phyloP scores from a whole-genome alignment of 176 grass and related monocot genomes.

The Carex parvula region DNA sequence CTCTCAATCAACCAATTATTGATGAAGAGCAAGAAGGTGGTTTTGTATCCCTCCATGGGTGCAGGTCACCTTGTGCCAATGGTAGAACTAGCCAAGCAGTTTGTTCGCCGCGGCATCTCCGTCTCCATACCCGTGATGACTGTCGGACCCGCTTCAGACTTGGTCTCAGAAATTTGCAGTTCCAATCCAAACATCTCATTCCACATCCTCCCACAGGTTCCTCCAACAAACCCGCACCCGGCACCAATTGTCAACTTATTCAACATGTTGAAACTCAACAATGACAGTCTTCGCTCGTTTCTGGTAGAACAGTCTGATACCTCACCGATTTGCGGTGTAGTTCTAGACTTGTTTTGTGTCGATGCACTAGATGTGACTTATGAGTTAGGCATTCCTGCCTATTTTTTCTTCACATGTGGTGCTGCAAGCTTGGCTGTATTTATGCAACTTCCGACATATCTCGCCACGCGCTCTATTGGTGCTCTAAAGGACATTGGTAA shows the following conservation, averaged over 20 bases:
- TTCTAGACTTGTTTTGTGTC: slow-evolving; percentile 40
- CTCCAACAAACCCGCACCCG: not conserved
- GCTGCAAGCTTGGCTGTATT: slow-evolving; percentile 24
- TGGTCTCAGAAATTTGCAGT: slow-evolving; percentile 13
- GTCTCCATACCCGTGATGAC: slow-evolving; percentile 27
- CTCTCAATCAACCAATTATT: not conserved
- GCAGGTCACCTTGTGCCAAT: slow-evolving; percentile 47
- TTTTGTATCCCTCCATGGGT: slow-evolving; percentile 33
- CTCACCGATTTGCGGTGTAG: slow-evolving; percentile 7
- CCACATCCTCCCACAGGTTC: slow-evolving; percentile 24
- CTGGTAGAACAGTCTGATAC: not conserved
- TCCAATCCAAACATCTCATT: slow-evolving; percentile 39
- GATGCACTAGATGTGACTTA: slow-evolving; percentile 17
- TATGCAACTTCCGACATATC: slow-evolving; percentile 18
- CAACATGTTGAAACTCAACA: not conserved
- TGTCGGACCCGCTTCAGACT: not conserved
- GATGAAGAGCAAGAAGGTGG: slow-evolving; percentile 30
- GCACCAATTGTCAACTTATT: not conserved
- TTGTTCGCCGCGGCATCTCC: slow-evolving; percentile 27
- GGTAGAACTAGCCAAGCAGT: slow-evolving; percentile 40
- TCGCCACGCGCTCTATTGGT: not conserved
- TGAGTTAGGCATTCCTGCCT: slow-evolving; percentile 32
- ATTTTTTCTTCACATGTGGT: slow-evolving; percentile 32
- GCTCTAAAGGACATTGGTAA: slow-evolving; percentile 16
- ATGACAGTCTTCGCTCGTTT: slow-evolving; percentile 4